Conservation (phyloP, 805 yeast genomes). For the Candida vaughaniae region DNA sequence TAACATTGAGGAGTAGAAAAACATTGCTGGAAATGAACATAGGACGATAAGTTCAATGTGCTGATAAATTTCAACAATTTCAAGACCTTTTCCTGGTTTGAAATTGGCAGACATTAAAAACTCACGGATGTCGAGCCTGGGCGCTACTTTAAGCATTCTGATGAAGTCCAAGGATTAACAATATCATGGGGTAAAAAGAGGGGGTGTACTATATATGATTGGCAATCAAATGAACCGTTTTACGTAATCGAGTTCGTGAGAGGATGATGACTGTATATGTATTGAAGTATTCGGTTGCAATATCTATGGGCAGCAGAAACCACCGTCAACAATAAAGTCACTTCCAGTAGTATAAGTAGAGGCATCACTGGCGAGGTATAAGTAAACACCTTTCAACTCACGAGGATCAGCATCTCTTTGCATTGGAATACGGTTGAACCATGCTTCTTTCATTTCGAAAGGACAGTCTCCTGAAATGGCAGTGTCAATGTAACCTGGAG, state of each 20-base stretch:
- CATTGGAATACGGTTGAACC: slow-evolving; percentile 54
- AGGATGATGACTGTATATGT: too few relatives aligned
- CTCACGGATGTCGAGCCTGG: too few relatives aligned
- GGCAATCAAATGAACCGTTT: too few relatives aligned
- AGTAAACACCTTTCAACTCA: slow-evolving; percentile 78
- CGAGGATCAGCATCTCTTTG: slow-evolving; percentile 73
- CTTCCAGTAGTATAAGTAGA: slow-evolving; percentile 77
- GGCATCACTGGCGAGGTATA: slow-evolving; percentile 78
- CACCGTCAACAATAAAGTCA: slow-evolving; percentile 81
- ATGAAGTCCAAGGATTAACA: not conserved
- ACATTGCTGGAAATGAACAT: too few relatives aligned
- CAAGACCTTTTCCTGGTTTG: too few relatives aligned
- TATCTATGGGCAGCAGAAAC: slow-evolving; percentile 45
- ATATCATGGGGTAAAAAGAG: not conserved
- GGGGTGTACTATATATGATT: too few relatives aligned
- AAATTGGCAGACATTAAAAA: too few relatives aligned
- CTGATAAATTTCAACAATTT: too few relatives aligned
- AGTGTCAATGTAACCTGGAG: slow-evolving; percentile 85
- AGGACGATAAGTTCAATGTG: too few relatives aligned
- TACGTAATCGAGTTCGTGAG: too few relatives aligned
- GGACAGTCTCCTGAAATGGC: slow-evolving; percentile 50
- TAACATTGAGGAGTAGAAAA: too few relatives aligned
- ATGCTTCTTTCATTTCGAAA: slow-evolving; percentile 31
- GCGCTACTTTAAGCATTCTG: too few relatives aligned
- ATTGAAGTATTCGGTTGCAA: not conserved